Conservation (phyloP, 2,329 filamentous ascomycete species). For the Ophiostoma piceae region DNA sequence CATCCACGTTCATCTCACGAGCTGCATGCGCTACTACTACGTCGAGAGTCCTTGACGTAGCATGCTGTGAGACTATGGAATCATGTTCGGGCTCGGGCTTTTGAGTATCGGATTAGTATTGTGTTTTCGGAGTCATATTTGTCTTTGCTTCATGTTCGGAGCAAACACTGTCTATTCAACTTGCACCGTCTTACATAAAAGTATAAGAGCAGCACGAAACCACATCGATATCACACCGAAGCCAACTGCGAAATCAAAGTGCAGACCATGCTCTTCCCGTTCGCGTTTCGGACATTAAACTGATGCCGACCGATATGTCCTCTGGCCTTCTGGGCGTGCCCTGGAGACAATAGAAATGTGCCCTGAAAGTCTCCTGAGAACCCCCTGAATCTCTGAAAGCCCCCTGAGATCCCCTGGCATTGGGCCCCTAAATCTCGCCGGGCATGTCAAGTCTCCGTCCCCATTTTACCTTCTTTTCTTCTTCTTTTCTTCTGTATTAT, state of each 20-base stretch:
- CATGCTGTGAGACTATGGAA: background rate
- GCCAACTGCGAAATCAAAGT: background rate
- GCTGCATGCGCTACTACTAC: background rate
- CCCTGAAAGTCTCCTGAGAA: background rate
- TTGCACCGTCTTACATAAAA: too few species aligned
- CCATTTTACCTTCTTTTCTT: background rate
- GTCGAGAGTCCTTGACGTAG: background rate
- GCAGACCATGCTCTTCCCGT: constrained; percentile 1
- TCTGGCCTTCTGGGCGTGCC: background rate
- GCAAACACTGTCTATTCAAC: too few species aligned
- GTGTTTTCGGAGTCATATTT: background rate
- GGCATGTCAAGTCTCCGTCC: background rate
- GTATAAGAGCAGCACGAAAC: too few species aligned
- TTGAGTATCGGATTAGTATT: too few species aligned
- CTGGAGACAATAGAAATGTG: background rate
- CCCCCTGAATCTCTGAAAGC: background rate
- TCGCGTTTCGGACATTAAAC: constrained; percentile 24
- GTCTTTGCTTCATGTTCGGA: background rate
- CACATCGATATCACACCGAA: background rate
- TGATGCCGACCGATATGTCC: constrained; percentile 21
- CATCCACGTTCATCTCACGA: constrained; percentile 1
- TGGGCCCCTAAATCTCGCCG: background rate
- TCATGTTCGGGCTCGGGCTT: background rate
- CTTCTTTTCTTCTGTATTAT: background rate
- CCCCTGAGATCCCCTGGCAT: background rate